Evolutionary conservation across 352 stramenopile species (phyloP), one percentile per base, ranked within the genome.

Genomic region (Phytophthora cajani): DNA sequence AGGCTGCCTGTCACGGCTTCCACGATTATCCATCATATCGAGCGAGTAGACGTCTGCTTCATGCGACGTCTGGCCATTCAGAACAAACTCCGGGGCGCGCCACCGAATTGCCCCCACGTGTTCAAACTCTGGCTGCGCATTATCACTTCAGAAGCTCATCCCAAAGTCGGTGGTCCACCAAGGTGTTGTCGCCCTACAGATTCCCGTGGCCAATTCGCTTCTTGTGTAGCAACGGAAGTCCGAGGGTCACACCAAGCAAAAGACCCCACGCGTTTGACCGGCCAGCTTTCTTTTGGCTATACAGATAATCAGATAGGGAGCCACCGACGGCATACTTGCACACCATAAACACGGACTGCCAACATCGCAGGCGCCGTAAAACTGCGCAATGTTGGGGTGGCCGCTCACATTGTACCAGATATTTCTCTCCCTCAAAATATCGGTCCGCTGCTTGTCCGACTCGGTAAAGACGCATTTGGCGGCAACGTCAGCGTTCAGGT

Each of bases 21-120:
- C n/a, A 64, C 58, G n/a, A 64, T 49, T 4, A 17, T 14, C 44
- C 9, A 17, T 14, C 44, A 64, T 64, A 2, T 44, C 58, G 12
- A 64, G 44, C 7, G 44, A 64, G 25, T 56, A 64, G 2, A 64
- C n/a, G 36, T 64, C 58, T 16, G 58, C 58, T 42, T 64, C 58
- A 30, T 47, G 47, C 0, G 58, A 64, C 10, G 58, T 16, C 27
- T 17, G 17, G 11, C 46, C 46, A 6, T 19, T 2, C n/a, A 27
- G 21, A 21, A 56, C 38, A 30, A 64, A 56, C 30, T 64, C 58
- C 1, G 44, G 58, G 21, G 58, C 58, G 4, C 58, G 42, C 42
- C 44, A 64, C 2, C 58, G 58, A 46, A 56, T 54, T 21, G 58
- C 58, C 2, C 58, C 58, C 21, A 64, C 30, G 32, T 64, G 36